phyloP scores from a whole-genome alignment of 306 rosid genomes.

The Mimosa bimucronata region DNA sequence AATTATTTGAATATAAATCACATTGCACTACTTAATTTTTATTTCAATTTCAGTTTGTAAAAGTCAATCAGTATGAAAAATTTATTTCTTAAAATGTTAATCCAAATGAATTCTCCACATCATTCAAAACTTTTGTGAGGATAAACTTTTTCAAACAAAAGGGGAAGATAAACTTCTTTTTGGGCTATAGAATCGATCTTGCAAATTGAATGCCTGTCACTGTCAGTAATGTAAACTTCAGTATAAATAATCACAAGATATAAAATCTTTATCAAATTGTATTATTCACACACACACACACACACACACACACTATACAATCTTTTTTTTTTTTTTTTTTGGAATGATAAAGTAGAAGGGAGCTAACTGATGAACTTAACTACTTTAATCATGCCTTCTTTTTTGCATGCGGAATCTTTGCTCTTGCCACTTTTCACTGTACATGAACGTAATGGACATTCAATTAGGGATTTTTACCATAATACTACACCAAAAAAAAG shows the following conservation, averaged over 20 bases:
- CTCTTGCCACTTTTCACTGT: background rate
- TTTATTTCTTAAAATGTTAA: too few species aligned
- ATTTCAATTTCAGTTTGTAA: too few species aligned
- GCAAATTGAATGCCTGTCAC: background rate
- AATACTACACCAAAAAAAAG: too few species aligned
- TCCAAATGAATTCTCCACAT: background rate
- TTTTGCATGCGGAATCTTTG: background rate
- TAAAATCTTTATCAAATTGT: background rate
- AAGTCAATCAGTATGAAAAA: too few species aligned
- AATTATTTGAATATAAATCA: too few species aligned
- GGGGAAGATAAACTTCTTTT: background rate
- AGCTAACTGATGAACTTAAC: background rate
- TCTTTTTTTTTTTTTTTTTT: background rate
- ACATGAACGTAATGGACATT: background rate
- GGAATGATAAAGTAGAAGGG: background rate
- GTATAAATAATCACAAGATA: background rate
- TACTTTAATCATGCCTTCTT: background rate
- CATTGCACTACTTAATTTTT: too few species aligned
- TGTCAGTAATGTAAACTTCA: background rate
- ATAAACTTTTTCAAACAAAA: background rate
- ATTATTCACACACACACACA: background rate
- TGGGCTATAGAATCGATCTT: background rate
- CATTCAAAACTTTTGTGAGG: background rate
- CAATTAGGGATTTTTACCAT: too few species aligned
- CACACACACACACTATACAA: background rate